Evolutionary conservation across 257 asterid species (phyloP), one percentile per base, ranked within the genome.

Genomic region (Leonotis leonurus): DNA sequence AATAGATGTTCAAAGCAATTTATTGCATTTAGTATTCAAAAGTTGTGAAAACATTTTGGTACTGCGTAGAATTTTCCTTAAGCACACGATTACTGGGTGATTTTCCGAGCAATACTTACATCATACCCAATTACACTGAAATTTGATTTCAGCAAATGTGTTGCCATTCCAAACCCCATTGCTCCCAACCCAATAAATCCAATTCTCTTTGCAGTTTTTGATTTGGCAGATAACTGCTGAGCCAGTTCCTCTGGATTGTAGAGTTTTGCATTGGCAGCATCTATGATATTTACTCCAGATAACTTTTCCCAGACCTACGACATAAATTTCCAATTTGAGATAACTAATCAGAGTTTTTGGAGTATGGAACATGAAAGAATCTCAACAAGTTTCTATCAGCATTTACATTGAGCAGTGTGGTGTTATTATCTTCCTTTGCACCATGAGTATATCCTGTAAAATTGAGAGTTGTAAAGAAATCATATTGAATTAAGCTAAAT

Each of bases 111-210:
- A 62, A 56, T 50, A 75, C 83, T 81, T 82, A 92, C 99, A 77
- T 92, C 99, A 79, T 56, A 92, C 65, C 97, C 99, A 71, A 58
- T 70, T 9, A 92, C 91, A 26, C 69, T 70, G 81, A 86, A 89
- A 65, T 87, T 79, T 56, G 96, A 89, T 73, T 85, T 86, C 77
- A 92, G 72, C 70, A 92, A 83, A 74, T 92, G 96, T 40, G 89
- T 89, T 59, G 99, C 99, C 97, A 92, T 92, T 82, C 99, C 99
- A 78, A 89, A 86, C 67, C 99, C 99, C 99, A 92, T 92, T 56
- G 99, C 97, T 75, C 99, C 99, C 64, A 92, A 89, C 67, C 99
- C 99, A 73, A 92, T 85, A 75, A 92, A 92, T 73, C 96, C 99
- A 40, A 89, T 81, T 66, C 80, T 73, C 65, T 89, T 80, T 54